phyloP scores from a whole-genome alignment of 1,284 basidiomycete species.

The Violaceomyces palustris region DNA sequence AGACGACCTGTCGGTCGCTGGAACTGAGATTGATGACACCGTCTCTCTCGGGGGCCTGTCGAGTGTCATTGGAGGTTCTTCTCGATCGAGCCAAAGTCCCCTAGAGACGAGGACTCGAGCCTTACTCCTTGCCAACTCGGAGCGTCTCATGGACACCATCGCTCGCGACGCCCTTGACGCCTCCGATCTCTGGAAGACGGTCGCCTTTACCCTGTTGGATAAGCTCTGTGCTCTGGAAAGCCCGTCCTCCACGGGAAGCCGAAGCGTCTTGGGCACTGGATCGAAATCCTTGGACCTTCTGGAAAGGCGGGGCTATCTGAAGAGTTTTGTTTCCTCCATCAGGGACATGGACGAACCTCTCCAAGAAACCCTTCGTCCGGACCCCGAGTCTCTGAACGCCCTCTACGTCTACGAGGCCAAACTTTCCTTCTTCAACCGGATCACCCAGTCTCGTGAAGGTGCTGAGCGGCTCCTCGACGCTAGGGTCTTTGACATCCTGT shows the following conservation, averaged over 20 bases:
- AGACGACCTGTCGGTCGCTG: slow-evolving; percentile 18
- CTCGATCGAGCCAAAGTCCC: slow-evolving; percentile 32
- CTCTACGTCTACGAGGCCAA: slow-evolving; percentile 94
- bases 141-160: slow-evolving; percentile 71
- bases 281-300: slow-evolving; percentile 64
- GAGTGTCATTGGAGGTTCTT: slow-evolving; percentile 13
- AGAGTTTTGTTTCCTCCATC: slow-evolving; percentile 74
- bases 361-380: slow-evolving; percentile 74
- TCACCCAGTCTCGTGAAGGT: slow-evolving; percentile 74
- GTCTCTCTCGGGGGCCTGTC: slow-evolving; percentile 29
- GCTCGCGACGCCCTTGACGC: slow-evolving; percentile 89
- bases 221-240: slow-evolving; percentile 59
- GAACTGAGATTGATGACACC: slow-evolving; percentile 26
- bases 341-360: slow-evolving; percentile 78
- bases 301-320: slow-evolving; percentile 70
- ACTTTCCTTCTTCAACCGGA: slow-evolving; percentile 77
- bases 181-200: slow-evolving; percentile 91
- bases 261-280: too few relatives aligned
- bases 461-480: slow-evolving; percentile 80
- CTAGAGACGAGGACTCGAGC: slow-evolving; percentile 62
- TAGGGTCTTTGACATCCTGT: slow-evolving; percentile 70
- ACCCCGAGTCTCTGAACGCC: slow-evolving; percentile 86
- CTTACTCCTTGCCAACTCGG: slow-evolving; percentile 61
- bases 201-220: slow-evolving; percentile 80
- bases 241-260: slow-evolving; percentile 16